Base-by-base conservation (phyloP, 2,329 filamentous ascomycete species). In the Myotisia sp. region DNA sequence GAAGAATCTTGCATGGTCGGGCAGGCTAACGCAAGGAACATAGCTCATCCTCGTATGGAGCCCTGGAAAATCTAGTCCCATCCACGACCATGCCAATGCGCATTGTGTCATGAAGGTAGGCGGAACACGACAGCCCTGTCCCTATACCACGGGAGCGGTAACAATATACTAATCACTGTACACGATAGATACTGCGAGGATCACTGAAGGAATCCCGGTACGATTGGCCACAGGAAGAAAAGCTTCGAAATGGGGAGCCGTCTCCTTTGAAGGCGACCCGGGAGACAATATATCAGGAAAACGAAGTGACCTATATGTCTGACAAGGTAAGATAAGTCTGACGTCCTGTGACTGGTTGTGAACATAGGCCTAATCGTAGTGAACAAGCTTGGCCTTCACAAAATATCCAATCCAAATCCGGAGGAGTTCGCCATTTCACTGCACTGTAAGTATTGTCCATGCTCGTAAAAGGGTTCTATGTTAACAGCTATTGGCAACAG, bases 1-100 rank as follows among this genome's bases (percentile, higher is more conserved):
- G 35, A 40, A 30, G 38, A 19, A 29, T 18, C 24, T 18, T 27
- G 54, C 38, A 50, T 38, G 8, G 6, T 4, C 18, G 6, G 18
- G 12, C 29, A 8, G 6, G 29, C 29, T 32, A 22, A 32, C 29
- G 20, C 23, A 21, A 13, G n/a, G 12, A 32, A 31, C 34, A 48
- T 54, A 87, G 80, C 71, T 92, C 42, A 73, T 93, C 30, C 71
- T 93, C 26, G 85, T 92, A 24, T 94, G 86, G 86, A 78, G 76
- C 10, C 85, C 86, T 0, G 79, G 80, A 33, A 83, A 83, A 59
- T 72, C 72, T 23, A 87, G 79, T 47, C 77, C 80, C 7, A 84
- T 94, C 51, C 86, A 94, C 53, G 86, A 94, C 54, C 79, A 84
- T 56, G 78, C 77, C 51, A 82, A 87, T 41, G 82, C 85, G 24